These are phyloP conservation scores for Cicer bijugum DNA, from an alignment of 306 rosid genomes.

Conservation along the genomic window DNA sequence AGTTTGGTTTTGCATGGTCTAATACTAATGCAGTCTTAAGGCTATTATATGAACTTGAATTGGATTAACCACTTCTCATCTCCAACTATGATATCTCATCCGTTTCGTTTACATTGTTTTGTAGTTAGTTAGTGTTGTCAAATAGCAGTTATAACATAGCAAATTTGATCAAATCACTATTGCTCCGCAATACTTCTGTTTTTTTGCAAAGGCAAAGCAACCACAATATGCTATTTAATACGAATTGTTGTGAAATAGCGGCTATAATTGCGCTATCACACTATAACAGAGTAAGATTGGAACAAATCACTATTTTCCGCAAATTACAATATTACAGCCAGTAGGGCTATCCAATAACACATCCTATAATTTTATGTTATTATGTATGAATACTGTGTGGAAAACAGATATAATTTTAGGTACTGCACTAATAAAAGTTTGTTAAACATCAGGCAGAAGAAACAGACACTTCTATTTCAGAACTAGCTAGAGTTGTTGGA, in stretches of 20 bases:
- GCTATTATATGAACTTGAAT: conserved; percentile 23
- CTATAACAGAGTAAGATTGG: too few species aligned
- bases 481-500: conserved; percentile 67
- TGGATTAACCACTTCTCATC: not conserved
- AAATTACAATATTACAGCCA: too few species aligned
- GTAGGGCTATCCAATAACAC: not conserved
- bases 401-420: conserved; percentile 5
- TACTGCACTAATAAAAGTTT: conserved; percentile 42
- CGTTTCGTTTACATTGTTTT: not conserved
- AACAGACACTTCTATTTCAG: conserved; percentile 65
- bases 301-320: too few species aligned
- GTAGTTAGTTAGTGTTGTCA: not conserved
- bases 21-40: conserved; percentile 3
- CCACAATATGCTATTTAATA: too few species aligned
- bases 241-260: too few species aligned
- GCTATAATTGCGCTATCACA: too few species aligned
- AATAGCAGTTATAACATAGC: too few species aligned
- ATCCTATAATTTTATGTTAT: not conserved
- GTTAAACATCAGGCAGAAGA: conserved; percentile 66
- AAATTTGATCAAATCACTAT: too few species aligned
- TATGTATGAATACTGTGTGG: conserved; percentile 11
- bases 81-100: not conserved
- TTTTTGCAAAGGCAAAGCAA: too few species aligned
- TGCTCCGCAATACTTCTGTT: too few species aligned
- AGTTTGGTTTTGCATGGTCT: not conserved